Conservation (phyloP, 371 early-diverging fungal genomes). For the Lichtheimia corymbifera region DNA sequence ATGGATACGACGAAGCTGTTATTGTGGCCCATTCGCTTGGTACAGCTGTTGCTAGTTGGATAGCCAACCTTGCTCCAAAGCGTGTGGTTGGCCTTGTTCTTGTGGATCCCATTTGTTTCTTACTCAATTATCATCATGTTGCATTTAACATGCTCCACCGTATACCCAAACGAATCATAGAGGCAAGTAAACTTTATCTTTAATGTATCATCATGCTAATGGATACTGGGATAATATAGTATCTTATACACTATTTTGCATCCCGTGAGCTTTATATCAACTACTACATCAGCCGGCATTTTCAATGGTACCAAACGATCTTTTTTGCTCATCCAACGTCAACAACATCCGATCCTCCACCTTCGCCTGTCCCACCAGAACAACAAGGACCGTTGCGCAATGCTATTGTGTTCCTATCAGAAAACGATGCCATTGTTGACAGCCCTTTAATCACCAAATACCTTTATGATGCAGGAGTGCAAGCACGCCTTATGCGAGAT, state of each 20-base stretch:
- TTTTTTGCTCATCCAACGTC: conserved; percentile 35
- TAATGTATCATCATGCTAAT: not conserved
- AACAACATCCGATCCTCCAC: conserved; percentile 2
- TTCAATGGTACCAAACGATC: conserved; percentile 63
- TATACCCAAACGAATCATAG: conserved; percentile 49
- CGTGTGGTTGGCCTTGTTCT: conserved; percentile 53
- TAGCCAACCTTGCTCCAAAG: conserved; percentile 46
- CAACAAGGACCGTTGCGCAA: conserved; percentile 19
- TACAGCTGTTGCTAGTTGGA: conserved; percentile 51
- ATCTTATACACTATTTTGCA: conserved; percentile 60
- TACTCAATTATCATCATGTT: conserved; percentile 61
- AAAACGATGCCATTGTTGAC: conserved; percentile 47
- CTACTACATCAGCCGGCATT: conserved; percentile 62
- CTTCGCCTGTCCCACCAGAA: not conserved
- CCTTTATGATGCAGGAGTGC: conserved; percentile 22
- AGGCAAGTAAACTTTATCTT: conserved; percentile 25
- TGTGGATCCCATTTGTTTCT: conserved; percentile 73
- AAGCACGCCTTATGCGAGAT: conserved; percentile 40
- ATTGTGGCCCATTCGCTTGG: conserved; percentile 73
- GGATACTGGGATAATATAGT: conserved; percentile 14
- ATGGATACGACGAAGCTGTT: conserved; percentile 54
- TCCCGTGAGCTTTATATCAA: conserved; percentile 66
- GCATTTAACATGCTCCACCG: conserved; percentile 72
- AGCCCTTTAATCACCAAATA: conserved; percentile 35
- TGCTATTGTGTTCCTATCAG: conserved; percentile 44